phyloP scores from a whole-genome alignment of 1,284 basidiomycete genomes.

The Ceratobasidium sp. region DNA sequence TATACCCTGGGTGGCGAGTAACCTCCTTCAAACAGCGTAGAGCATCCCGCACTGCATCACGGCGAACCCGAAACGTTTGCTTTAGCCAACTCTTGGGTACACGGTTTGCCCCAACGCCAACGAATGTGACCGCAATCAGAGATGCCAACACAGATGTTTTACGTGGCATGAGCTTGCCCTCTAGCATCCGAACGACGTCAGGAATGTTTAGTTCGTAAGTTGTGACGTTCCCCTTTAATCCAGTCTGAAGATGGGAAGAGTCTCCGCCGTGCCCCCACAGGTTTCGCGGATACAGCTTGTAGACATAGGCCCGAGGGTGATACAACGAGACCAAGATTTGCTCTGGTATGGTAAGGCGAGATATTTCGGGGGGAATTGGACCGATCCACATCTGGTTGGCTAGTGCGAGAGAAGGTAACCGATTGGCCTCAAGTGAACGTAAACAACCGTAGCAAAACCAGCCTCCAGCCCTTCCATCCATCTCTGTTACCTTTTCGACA shows the following conservation, averaged over 20 bases:
- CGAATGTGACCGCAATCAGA: conserved; percentile 56
- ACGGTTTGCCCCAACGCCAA: conserved; percentile 52
- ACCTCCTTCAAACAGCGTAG: conserved; percentile 29
- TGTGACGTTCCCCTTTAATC: conserved; percentile 57
- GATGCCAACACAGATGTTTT: conserved; percentile 54
- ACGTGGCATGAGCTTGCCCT: conserved; percentile 56
- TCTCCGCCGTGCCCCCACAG: conserved; percentile 24
- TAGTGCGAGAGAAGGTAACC: not conserved
- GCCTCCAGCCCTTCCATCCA: not conserved
- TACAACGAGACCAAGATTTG: conserved; percentile 53
- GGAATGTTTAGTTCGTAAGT: conserved; percentile 54
- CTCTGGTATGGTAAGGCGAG: conserved; percentile 54
- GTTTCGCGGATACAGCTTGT: conserved; percentile 56
- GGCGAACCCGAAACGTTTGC: conserved; percentile 53
- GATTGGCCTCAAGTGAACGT: not conserved
- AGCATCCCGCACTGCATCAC: conserved; percentile 51
- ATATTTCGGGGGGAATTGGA: conserved; percentile 52
- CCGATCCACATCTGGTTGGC: conserved; percentile 15
- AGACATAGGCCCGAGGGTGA: conserved; percentile 55
- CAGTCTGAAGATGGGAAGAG: conserved; percentile 52
- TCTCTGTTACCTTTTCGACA: not conserved
- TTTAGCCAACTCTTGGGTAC: conserved; percentile 53
- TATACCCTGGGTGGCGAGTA: conserved; percentile 34
- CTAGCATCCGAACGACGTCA: conserved; percentile 54
- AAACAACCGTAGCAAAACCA: not conserved